Evolutionary conservation across 306 rosid genomes (phyloP).

Genomic region (Lagenaria siceraria): DNA sequence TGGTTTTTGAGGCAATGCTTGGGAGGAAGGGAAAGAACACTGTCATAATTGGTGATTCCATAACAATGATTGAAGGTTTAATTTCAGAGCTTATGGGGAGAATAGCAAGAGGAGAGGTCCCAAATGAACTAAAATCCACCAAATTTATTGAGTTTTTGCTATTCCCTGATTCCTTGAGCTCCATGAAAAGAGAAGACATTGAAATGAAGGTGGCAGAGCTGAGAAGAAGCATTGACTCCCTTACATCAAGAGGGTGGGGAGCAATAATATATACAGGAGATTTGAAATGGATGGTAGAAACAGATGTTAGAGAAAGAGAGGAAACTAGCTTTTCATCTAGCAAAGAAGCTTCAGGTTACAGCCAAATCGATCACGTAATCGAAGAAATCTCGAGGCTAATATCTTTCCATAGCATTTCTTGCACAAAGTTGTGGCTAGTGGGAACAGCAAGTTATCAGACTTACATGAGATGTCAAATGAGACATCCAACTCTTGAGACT

Average conservation of each 20-base stretch:
- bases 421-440: constrained; percentile 53
- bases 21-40: constrained; percentile 58
- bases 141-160: constrained; percentile 41
- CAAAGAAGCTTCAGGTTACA: constrained; percentile 27
- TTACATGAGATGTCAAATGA: constrained; percentile 76
- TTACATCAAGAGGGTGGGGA: constrained; percentile 28
- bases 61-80: constrained; percentile 43
- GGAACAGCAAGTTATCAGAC: constrained; percentile 76
- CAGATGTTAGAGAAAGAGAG: constrained; percentile 18
- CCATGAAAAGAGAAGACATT: constrained; percentile 58
- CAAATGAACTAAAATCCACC: constrained; percentile 47
- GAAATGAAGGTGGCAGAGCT: constrained; percentile 43
- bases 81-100: constrained; percentile 45
- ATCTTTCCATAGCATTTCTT: constrained; percentile 19
- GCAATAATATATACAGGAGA: constrained; percentile 63
- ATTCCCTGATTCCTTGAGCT: constrained; percentile 36
- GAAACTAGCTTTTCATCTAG: neutral
- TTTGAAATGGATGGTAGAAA: constrained; percentile 53
- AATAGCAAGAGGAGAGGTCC: constrained; percentile 57
- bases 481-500: constrained; percentile 65
- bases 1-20: constrained; percentile 42
- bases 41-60: constrained; percentile 69
- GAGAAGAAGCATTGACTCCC: constrained; percentile 39
- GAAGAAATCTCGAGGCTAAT: constrained; percentile 55
- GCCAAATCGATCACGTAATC: constrained; percentile 46